Conservation (phyloP, 2,329 filamentous ascomycete genomes). For the Penicillium sp. region DNA sequence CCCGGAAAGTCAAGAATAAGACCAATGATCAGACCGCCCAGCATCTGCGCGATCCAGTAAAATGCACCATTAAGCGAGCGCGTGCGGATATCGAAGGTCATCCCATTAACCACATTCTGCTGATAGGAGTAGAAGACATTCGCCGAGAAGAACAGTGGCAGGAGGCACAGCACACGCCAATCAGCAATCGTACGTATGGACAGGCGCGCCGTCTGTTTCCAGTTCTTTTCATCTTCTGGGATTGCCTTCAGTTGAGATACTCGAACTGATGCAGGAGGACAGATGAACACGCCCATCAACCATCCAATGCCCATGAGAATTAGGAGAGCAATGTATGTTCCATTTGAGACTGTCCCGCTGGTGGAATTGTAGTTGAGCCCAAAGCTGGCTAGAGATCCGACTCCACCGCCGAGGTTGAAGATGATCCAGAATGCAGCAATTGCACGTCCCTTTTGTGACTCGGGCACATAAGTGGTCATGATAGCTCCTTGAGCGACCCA, state of each 20-base stretch:
- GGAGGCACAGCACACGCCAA: constrained; percentile 50
- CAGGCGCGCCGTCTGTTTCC: constrained; percentile 30
- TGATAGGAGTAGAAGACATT: constrained; percentile 61
- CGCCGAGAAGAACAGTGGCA: constrained; percentile 57
- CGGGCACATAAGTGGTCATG: constrained; percentile 49
- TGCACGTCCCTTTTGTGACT: constrained; percentile 45
- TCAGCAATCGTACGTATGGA: constrained; percentile 39
- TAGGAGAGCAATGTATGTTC: constrained; percentile 53
- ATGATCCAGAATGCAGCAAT: constrained; percentile 50
- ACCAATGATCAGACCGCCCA: constrained; percentile 51
- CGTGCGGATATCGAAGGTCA: constrained; percentile 56
- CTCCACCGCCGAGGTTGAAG: constrained; percentile 48
- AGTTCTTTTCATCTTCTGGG: constrained; percentile 43
- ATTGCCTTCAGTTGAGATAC: constrained; percentile 39
- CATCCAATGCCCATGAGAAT: constrained; percentile 54
- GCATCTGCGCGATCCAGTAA: constrained; percentile 59
- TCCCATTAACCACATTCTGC: constrained; percentile 57
- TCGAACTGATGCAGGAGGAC: constrained; percentile 47
- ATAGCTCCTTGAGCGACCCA: constrained; percentile 52
- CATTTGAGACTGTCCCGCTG: constrained; percentile 48
- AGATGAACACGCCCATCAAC: constrained; percentile 49
- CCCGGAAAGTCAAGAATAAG: constrained; percentile 41
- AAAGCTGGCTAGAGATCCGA: constrained; percentile 48
- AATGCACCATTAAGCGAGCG: constrained; percentile 57
- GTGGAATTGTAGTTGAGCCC: constrained; percentile 46